These are phyloP conservation scores for Myrmaecium sp. DNA, from an alignment of 2,329 filamentous ascomycete genomes.

Conservation along the genomic window DNA sequence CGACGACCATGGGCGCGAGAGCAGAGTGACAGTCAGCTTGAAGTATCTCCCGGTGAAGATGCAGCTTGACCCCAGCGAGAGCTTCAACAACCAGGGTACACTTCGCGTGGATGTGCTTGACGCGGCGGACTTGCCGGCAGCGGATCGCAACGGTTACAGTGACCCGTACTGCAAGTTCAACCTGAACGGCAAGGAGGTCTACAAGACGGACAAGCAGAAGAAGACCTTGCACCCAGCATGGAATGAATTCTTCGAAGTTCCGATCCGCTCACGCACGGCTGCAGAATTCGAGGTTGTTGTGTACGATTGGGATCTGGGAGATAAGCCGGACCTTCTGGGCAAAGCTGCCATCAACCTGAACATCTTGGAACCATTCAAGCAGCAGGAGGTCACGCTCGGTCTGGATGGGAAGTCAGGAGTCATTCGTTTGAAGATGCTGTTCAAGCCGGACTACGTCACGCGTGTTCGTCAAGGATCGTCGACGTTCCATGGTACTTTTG, in stretches of 20 bases:
- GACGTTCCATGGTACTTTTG: constrained; percentile 84
- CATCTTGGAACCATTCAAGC: constrained; percentile 68
- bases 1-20: constrained; percentile 57
- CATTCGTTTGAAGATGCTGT: constrained; percentile 68
- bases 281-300: constrained; percentile 71
- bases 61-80: constrained; percentile 84
- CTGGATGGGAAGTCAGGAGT: constrained; percentile 83
- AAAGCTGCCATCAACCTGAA: constrained; percentile 58
- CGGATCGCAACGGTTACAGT: constrained; percentile 90
- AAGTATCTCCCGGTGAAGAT: constrained; percentile 93
- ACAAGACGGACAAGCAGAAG: constrained; percentile 92
- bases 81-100: constrained; percentile 96
- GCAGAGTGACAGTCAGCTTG: constrained; percentile 75
- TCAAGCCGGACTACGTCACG: constrained; percentile 83
- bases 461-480: constrained; percentile 77
- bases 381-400: constrained; percentile 54
- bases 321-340: constrained; percentile 85
- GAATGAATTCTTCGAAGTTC: constrained; percentile 90
- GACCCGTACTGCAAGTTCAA: constrained; percentile 95
- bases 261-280: constrained; percentile 66
- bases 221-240: constrained; percentile 89
- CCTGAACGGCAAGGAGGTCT: constrained; percentile 73
- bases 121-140: constrained; percentile 71
- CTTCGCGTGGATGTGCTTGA: constrained; percentile 88
- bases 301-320: constrained; percentile 93